Percentiles rank a stretch among this genome's conserved stretches.
Evolutionary conservation across 2,329 filamentous ascomycete genomes (phyloP).

Genomic region (Lachnellula occidentalis): DNA sequence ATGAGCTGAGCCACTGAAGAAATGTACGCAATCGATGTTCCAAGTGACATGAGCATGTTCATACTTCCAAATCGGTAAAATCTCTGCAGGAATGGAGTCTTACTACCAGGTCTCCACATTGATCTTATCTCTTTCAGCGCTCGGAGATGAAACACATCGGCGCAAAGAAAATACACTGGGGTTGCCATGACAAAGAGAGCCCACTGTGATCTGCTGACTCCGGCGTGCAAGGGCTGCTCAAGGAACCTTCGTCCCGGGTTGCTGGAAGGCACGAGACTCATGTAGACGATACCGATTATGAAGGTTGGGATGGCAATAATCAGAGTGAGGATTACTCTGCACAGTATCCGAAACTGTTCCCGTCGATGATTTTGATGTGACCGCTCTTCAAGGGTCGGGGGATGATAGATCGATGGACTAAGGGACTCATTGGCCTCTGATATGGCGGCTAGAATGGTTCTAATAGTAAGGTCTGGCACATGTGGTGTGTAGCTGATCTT

Average conservation of each 20-base stretch:
- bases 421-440: conserved; percentile 61
- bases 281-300: conserved; percentile 82
- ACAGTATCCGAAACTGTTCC: conserved; percentile 63
- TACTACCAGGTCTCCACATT: conserved; percentile 73
- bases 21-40: conserved; percentile 82
- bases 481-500: conserved; percentile 65
- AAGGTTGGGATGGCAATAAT: conserved; percentile 75
- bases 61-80: conserved; percentile 96
- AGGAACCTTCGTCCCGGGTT: conserved; percentile 58
- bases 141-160: conserved; percentile 76
- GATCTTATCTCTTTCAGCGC: conserved; percentile 72
- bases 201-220: conserved; percentile 72
- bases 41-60: conserved; percentile 88
- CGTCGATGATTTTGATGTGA: conserved; percentile 65
- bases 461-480: conserved; percentile 65
- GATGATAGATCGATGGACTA: conserved; percentile 65
- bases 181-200: conserved; percentile 76
- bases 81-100: conserved; percentile 64
- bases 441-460: conserved; percentile 66
- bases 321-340: conserved; percentile 65
- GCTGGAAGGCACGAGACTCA: conserved; percentile 65
- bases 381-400: conserved; percentile 77
- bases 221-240: conserved; percentile 64
- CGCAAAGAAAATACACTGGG: conserved; percentile 79
- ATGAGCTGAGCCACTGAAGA: conserved; percentile 76